phyloP scores from a whole-genome alignment of 768 basidiomycete species.

The Mycena crocata region DNA sequence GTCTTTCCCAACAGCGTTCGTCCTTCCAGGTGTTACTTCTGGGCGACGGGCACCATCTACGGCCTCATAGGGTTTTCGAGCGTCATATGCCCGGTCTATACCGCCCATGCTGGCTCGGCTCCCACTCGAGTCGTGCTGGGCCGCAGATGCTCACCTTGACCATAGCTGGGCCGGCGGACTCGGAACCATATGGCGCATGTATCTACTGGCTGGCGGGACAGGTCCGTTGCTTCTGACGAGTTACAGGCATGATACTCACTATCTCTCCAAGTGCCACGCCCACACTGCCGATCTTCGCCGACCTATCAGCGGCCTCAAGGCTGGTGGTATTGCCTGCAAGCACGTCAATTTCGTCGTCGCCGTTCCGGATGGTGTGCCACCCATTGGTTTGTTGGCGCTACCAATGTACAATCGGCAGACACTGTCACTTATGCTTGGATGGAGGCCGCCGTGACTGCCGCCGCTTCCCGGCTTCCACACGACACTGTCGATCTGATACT shows the following conservation, averaged over 20 bases:
- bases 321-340: constrained; percentile 30
- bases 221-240: constrained; percentile 34
- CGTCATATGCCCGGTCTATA: too few species aligned
- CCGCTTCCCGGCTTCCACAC: neutral
- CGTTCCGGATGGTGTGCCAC: constrained; percentile 26
- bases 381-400: neutral
- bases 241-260: neutral
- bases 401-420: constrained; percentile 16
- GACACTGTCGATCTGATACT: constrained; percentile 18
- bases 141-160: too few species aligned
- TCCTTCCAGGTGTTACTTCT: constrained; percentile 45
- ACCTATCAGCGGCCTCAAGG: constrained; percentile 34
- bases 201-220: constrained; percentile 47
- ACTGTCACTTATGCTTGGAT: constrained; percentile 38
- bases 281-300: constrained; percentile 41
- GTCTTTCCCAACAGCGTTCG: neutral
- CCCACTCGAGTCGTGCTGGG: too few species aligned
- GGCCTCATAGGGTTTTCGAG: constrained; percentile 41
- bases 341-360: constrained; percentile 40
- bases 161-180: too few species aligned
- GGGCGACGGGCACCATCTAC: constrained; percentile 45
- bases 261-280: constrained; percentile 37
- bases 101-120: too few species aligned
- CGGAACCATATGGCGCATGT: constrained; percentile 39
- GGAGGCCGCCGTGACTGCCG: constrained; percentile 26